Base-by-base conservation (phyloP, 2,329 filamentous ascomycete species). In the Ophiostoma pallidulum region DNA sequence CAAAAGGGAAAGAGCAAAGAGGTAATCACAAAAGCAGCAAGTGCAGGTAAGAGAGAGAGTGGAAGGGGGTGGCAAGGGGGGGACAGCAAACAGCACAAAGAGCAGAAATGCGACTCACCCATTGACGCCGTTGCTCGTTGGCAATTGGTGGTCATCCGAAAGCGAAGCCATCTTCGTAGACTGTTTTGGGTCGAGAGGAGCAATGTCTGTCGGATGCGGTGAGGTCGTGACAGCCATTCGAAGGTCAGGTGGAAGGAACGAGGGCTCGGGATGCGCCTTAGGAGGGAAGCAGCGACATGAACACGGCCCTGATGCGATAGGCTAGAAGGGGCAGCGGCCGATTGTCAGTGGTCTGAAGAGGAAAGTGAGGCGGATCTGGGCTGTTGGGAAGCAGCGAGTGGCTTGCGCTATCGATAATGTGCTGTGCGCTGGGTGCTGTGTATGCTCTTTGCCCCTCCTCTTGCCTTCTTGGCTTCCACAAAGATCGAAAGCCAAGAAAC, bases 201-300 rank as follows among this genome's bases (percentile, higher is more conserved):
- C 56, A 46, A 62, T 59, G 58, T 73, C 66, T 52, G 67, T 26
- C 31, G 22, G 61, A 39, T 61, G 63, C 52, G 71, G 68, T 56
- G 73, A 73, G 53, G 73, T 69, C 73, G 77, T 77, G 59, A 68
- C 68, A 69, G 71, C 69, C 66, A 70, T 71, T 64, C 65, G 70
- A 38, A 26, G 26, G 16, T 10, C 31, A 29, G 16, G 12, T 40
- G 64, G 60, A 58, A 51, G 53, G 9, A 16, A 26, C 8, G 31
- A 31, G 22, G 24, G 39, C 54, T 56, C 45, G 22, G 24, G 39
- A 54, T 56, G 46, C 56, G 54, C 47, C 49, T 43, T 48, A 54
- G 53, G 48, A 16, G 52, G 53, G 54, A 55, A 51, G 57, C 54
- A 55, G 64, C 62, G 59, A 65, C 66, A 69, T 67, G 53, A 65